Evolutionary conservation across 306 rosid species (phyloP).

Genomic region (Albizia julibrissin): DNA sequence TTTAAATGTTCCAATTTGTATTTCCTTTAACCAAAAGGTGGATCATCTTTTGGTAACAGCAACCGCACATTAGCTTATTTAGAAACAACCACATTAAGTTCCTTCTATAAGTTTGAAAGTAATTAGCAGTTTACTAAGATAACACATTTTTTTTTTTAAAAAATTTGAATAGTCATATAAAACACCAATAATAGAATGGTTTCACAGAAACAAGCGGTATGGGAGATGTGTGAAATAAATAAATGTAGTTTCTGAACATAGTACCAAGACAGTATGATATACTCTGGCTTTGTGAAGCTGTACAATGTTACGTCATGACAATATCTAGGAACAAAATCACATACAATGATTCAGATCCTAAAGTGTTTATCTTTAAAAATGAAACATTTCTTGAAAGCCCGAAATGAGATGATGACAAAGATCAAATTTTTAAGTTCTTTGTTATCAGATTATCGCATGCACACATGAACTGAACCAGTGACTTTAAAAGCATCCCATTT

Average conservation of each 20-base stretch:
- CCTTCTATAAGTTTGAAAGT: neutral
- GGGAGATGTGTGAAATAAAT: neutral
- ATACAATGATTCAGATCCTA: neutral
- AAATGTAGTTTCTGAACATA: neutral
- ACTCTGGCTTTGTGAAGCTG: neutral
- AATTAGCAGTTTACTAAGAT: neutral
- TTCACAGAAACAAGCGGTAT: neutral
- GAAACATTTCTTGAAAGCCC: neutral
- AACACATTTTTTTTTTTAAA: too few relatives aligned
- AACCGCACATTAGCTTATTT: neutral
- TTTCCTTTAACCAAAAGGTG: neutral
- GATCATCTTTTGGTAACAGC: neutral
- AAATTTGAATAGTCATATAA: neutral
- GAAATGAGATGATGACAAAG: neutral
- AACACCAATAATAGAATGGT: neutral
- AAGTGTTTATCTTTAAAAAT: neutral
- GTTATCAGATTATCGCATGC: neutral
- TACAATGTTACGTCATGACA: neutral
- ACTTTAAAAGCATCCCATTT: neutral
- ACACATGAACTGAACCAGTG: neutral
- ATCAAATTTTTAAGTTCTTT: too few relatives aligned
- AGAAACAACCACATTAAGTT: neutral
- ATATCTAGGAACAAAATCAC: neutral
- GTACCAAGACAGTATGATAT: neutral
- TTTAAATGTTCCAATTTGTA: neutral